Evolutionary conservation across 2,329 filamentous ascomycete genomes (phyloP).

Genomic region (Chaetomium sp.): DNA sequence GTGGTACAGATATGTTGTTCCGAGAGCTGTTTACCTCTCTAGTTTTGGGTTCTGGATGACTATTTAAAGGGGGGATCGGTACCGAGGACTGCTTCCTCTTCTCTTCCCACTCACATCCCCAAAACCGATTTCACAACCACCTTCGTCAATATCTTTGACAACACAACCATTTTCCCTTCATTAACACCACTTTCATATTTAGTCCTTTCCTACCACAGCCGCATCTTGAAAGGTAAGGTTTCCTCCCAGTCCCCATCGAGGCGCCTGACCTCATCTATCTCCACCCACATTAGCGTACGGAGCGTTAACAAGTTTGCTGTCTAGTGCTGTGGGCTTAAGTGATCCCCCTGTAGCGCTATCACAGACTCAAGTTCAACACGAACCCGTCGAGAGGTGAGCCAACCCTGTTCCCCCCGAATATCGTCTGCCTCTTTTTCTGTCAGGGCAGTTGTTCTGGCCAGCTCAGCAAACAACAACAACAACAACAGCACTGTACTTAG

Average conservation of each 20-base stretch:
- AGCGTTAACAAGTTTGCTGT: background rate
- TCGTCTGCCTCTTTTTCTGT: background rate
- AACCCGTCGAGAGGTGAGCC: conserved; percentile 10
- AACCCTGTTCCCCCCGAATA: background rate
- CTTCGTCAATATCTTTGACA: background rate
- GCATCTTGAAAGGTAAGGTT: conserved; percentile 1
- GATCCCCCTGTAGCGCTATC: conserved; percentile 2
- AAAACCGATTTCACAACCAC: background rate
- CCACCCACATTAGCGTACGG: background rate
- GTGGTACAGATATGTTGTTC: no score
- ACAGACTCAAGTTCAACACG: background rate
- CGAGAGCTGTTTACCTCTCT: no score
- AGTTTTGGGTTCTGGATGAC: no score
- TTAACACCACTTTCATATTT: background rate
- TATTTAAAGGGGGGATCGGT: no score
- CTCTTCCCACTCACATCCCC: background rate
- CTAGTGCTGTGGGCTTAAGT: conserved; percentile 9
- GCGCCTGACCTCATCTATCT: background rate
- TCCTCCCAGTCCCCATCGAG: background rate
- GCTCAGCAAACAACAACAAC: background rate
- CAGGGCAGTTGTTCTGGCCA: background rate
- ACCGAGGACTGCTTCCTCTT: no score
- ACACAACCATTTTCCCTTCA: no score
- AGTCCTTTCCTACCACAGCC: conserved; percentile 3
- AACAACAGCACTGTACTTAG: background rate